Base-by-base conservation (phyloP, 192 early-diverging fungal species). In the Gigaspora rosea region DNA sequence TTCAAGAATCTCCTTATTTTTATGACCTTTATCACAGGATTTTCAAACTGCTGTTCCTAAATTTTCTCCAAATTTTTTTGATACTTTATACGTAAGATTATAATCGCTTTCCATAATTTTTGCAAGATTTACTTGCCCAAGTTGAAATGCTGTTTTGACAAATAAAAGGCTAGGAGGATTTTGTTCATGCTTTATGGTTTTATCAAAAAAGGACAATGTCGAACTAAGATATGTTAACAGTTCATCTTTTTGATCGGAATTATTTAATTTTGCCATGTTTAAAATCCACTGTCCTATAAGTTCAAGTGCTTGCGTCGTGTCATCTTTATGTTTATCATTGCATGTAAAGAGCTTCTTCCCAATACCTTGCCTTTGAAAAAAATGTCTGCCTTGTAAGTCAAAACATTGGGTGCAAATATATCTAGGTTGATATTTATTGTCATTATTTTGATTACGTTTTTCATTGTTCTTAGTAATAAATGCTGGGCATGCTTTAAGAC, bases 241-340 rank as follows among this genome's bases (percentile, higher is more conserved):
- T 61, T 41, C 16, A 22, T 73, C 18, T 48, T 73, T 57, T 46
- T 61, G 7, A 9, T 47, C 13, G 20, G 15, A 27, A n/a, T 73
- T 22, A 15, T 8, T 13, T 57, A 56, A 73, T 20, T 10, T 12
- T 47, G 71, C 32, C 4, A 46, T 41, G 46, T 59, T 47, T 22
- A 73, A 11, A 59, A 73, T 73, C 8, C 12, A 73, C 12, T 73
- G 36, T 11, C 36, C 71, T 20, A 36, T 41, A 47, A 73, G 33
- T 59, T 73, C 36, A n/a, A 73, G 4, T 59, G 11, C 32, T 58
- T 73, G 16, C 10, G 33, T 58, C n/a, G 16, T 36, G 58, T 61
- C 16, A 58, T 73, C 16, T 16, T 36, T n/a, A 73, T 73, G 41
- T 47, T 73, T 73, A 41, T 73, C n/a, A 27, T 59, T 8, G 58